Percentiles rank a stretch among this genome's conserved stretches.
phyloP scores from a whole-genome alignment of 495 filamentous ascomycete species.

The Tricharina praecox region DNA sequence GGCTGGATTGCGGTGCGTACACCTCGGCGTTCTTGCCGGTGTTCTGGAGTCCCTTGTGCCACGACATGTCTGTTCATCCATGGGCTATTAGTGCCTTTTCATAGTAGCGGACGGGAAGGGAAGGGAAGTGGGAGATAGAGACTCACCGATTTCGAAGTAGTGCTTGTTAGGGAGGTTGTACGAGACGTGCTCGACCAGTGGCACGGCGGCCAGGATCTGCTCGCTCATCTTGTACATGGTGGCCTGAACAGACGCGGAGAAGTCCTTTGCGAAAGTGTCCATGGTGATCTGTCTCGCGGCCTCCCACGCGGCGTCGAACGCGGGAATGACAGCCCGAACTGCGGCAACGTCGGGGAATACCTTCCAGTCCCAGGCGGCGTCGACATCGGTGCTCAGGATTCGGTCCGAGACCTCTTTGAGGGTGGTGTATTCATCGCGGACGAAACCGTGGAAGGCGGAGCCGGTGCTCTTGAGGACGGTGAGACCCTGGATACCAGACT shows the following conservation, averaged over 20 bases:
- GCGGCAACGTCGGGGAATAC: constrained; percentile 47
- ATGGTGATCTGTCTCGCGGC: constrained; percentile 64
- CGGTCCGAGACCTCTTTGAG: constrained; percentile 83
- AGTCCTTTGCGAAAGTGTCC: constrained; percentile 80
- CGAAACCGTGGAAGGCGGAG: constrained; percentile 86
- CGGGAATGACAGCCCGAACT: constrained; percentile 43
- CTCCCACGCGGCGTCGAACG: constrained; percentile 66
- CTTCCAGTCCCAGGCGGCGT: constrained; percentile 72
- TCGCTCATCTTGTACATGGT: constrained; percentile 98
- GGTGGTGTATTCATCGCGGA: constrained; percentile 83
- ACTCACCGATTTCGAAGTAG: constrained; percentile 91
- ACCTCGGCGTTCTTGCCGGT: constrained; percentile 94
- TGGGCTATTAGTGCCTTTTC: too few relatives aligned
- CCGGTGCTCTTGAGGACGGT: constrained; percentile 94
- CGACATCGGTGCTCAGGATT: constrained; percentile 83
- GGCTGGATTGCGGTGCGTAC: constrained; percentile 78
- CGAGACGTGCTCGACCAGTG: constrained; percentile 52
- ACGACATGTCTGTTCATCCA: constrained; percentile 56
- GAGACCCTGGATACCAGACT: constrained; percentile 53
- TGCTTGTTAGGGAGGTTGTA: constrained; percentile 94
- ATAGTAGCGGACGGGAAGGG: too few relatives aligned
- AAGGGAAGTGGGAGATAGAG: constrained; percentile 5
- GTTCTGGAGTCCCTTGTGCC: constrained; percentile 95
- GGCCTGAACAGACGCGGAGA: constrained; percentile 81
- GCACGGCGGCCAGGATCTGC: constrained; percentile 60